phyloP scores from a whole-genome alignment of 352 stramenopile genomes.

The Pythium dissotocum region DNA sequence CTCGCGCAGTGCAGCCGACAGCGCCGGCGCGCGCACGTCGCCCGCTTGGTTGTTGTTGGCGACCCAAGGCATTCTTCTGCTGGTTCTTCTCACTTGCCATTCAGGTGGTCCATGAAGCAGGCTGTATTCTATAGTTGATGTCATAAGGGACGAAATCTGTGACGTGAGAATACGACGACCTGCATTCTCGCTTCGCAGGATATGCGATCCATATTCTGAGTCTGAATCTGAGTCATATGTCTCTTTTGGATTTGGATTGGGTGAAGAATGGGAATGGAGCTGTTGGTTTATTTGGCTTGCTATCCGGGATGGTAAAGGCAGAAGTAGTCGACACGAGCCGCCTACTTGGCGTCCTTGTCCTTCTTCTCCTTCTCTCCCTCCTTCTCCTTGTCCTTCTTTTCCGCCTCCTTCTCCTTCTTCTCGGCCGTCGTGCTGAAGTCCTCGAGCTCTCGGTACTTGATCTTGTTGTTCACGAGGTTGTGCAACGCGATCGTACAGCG shows the following conservation, averaged over 20 bases:
- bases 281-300: constrained; percentile 1
- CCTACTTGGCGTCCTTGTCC: constrained; percentile 1
- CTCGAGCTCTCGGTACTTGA: constrained; percentile 93
- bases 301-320: neutral
- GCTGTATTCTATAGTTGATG: constrained; percentile 1
- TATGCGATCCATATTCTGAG: neutral
- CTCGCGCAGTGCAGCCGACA: constrained; percentile 51
- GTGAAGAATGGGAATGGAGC: neutral
- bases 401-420: constrained; percentile 73
- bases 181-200: neutral
- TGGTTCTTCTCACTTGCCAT: constrained; percentile 2
- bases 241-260: neutral
- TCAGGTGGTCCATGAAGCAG: constrained; percentile 14
- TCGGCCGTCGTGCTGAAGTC: constrained; percentile 62
- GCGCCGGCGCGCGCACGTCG: constrained; percentile 73
- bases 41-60: constrained; percentile 86
- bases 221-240: neutral
- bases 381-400: constrained; percentile 30
- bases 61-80: constrained; percentile 76
- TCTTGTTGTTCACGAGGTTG: constrained; percentile 99
- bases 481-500: constrained; percentile 98
- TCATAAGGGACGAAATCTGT: neutral
- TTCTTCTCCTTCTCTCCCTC: constrained; percentile 19
- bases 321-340: neutral
- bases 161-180: neutral